These are phyloP conservation scores for Boletus fagicola DNA, from an alignment of 768 basidiomycete genomes.

Conservation along the genomic window DNA sequence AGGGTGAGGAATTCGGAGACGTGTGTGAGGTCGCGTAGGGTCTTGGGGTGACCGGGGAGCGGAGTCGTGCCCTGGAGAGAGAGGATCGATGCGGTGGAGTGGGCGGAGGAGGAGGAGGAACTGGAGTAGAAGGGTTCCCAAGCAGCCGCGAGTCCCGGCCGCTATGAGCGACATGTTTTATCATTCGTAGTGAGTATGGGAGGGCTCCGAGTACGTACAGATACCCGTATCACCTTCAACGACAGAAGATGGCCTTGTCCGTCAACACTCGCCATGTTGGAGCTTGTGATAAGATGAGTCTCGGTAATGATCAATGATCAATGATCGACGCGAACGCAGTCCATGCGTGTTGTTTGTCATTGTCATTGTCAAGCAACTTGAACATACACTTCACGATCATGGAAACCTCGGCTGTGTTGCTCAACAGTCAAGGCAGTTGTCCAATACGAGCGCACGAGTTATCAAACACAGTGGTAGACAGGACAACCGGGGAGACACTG, in stretches of 20 bases:
- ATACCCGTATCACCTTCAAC: constrained; percentile 85
- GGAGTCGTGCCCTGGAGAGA: constrained; percentile 74
- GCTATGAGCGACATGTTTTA: constrained; percentile 38
- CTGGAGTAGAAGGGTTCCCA: constrained; percentile 90
- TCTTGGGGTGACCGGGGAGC: constrained; percentile 75
- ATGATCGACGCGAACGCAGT: background rate
- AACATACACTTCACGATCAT: too few species aligned
- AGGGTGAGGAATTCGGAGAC: constrained; percentile 77
- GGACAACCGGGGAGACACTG: too few species aligned
- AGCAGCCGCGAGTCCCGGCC: constrained; percentile 68
- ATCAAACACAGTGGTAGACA: too few species aligned
- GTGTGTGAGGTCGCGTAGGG: constrained; percentile 77
- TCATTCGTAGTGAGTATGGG: constrained; percentile 1
- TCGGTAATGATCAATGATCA: background rate
- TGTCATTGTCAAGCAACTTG: constrained; percentile 6
- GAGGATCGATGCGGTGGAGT: constrained; percentile 72
- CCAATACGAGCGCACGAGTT: too few species aligned
- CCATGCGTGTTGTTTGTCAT: constrained; percentile 21
- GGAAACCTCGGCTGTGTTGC: too few species aligned
- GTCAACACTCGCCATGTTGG: constrained; percentile 38
- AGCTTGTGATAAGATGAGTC: too few species aligned
- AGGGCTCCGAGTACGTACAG: constrained; percentile 51
- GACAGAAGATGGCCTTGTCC: constrained; percentile 66
- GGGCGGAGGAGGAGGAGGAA: constrained; percentile 76
- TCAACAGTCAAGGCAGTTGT: too few species aligned